A percentile compares a stretch with the other conserved stretches of the same genome.
These are phyloP conservation scores for Naganishia onofrii DNA, from an alignment of 768 basidiomycete species.

Conservation along the genomic window DNA sequence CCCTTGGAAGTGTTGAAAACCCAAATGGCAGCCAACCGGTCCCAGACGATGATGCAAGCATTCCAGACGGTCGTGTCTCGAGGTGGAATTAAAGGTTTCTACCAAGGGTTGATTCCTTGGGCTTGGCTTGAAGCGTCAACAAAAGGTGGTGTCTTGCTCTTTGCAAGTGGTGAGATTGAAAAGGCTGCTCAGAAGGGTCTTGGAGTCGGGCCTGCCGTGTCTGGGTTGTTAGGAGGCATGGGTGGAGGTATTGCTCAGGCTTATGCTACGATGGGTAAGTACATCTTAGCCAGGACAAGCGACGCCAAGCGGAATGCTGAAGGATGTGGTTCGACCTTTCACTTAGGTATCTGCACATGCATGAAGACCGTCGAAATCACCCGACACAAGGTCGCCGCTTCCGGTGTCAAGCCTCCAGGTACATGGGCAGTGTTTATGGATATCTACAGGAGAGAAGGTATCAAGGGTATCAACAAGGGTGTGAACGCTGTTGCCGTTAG, in stretches of 20 bases:
- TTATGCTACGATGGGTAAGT: constrained; percentile 98
- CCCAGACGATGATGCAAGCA: constrained; percentile 84
- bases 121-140: constrained; percentile 99
- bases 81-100: constrained; percentile 85
- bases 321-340: neutral
- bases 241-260: constrained; percentile 95
- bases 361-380: constrained; percentile 97
- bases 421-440: constrained; percentile 94
- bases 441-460: constrained; percentile 88
- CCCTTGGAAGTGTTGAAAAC: constrained; percentile 98
- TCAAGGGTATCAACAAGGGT: constrained; percentile 97
- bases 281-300: constrained; percentile 7
- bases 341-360: constrained; percentile 91
- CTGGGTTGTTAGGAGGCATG: constrained; percentile 94
- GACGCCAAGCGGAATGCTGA: neutral
- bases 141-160: constrained; percentile 92
- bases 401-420: constrained; percentile 79
- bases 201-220: constrained; percentile 74
- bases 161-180: constrained; percentile 94
- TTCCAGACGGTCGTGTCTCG: constrained; percentile 82
- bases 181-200: constrained; percentile 59
- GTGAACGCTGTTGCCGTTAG: constrained; percentile 66
- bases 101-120: constrained; percentile 99
- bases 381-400: constrained; percentile 81
- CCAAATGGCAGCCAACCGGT: constrained; percentile 97